Evolutionary conservation across 768 basidiomycete genomes (phyloP).

Genomic region (Baorangia bicolor): DNA sequence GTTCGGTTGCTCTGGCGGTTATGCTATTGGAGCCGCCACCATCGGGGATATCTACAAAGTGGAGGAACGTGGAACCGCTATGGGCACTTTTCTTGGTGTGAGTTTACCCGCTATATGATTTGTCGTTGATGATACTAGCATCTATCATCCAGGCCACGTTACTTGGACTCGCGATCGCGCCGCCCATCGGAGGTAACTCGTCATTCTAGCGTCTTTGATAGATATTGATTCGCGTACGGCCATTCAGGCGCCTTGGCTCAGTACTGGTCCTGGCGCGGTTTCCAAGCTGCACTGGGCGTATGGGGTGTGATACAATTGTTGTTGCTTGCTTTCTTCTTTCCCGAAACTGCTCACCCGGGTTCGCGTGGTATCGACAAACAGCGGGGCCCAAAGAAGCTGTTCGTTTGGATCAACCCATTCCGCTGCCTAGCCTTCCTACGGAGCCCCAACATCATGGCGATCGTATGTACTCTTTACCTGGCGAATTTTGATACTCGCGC

Average conservation of each 20-base stretch:
- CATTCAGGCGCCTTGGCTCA: slow-evolving; percentile 47
- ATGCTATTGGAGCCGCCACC: slow-evolving; percentile 56
- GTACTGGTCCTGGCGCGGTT: slow-evolving; percentile 65
- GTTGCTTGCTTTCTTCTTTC: slow-evolving; percentile 47
- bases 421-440: slow-evolving; percentile 48
- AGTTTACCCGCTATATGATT: slow-evolving; percentile 1
- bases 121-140: background rate
- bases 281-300: slow-evolving; percentile 48
- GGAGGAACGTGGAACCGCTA: slow-evolving; percentile 59
- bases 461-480: slow-evolving; percentile 40
- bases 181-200: slow-evolving; percentile 50
- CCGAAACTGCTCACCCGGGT: slow-evolving; percentile 68
- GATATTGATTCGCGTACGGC: background rate
- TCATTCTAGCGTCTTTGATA: background rate
- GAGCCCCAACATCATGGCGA: slow-evolving; percentile 56
- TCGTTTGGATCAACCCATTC: slow-evolving; percentile 61
- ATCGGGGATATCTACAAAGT: slow-evolving; percentile 67
- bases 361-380: slow-evolving; percentile 52
- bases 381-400: slow-evolving; percentile 18
- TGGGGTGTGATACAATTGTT: slow-evolving; percentile 41
- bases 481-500: no score
- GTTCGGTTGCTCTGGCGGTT: slow-evolving; percentile 56
- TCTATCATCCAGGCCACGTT: slow-evolving; percentile 40
- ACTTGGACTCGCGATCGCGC: slow-evolving; percentile 61
- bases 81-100: slow-evolving; percentile 60